phyloP scores from a whole-genome alignment of 2,329 filamentous ascomycete genomes.

The Colletotrichum sp. region DNA sequence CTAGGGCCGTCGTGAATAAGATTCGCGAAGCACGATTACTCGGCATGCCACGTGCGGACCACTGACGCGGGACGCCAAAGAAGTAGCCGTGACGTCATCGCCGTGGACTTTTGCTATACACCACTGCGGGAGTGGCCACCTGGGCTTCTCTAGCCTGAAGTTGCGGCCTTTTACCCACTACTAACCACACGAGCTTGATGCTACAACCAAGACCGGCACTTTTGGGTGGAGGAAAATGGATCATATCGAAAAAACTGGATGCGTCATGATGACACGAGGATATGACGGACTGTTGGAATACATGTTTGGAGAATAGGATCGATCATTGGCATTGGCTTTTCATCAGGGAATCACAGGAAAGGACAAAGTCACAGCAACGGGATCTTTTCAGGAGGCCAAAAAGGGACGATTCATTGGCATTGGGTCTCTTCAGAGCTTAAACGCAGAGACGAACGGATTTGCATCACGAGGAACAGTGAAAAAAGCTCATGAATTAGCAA shows the following conservation, averaged over 20 bases:
- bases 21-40: background rate
- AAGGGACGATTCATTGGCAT: background rate
- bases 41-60: background rate
- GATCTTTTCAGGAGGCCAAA: background rate
- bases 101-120: background rate
- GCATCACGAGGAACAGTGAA: background rate
- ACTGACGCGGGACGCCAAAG: background rate
- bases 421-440: background rate
- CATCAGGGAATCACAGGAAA: background rate
- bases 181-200: background rate
- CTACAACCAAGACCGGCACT: background rate
- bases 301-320: background rate
- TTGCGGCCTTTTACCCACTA: background rate
- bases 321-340: background rate
- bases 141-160: background rate
- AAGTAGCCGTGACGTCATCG: background rate
- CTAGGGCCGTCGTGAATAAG: background rate
- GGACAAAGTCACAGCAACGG: background rate
- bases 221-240: background rate
- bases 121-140: background rate
- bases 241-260: background rate
- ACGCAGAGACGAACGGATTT: background rate
- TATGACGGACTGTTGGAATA: background rate
- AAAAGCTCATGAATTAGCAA: background rate
- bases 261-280: background rate